Base-by-base conservation (phyloP, 805 yeast genomes). In the Babjeviella inositovora region DNA sequence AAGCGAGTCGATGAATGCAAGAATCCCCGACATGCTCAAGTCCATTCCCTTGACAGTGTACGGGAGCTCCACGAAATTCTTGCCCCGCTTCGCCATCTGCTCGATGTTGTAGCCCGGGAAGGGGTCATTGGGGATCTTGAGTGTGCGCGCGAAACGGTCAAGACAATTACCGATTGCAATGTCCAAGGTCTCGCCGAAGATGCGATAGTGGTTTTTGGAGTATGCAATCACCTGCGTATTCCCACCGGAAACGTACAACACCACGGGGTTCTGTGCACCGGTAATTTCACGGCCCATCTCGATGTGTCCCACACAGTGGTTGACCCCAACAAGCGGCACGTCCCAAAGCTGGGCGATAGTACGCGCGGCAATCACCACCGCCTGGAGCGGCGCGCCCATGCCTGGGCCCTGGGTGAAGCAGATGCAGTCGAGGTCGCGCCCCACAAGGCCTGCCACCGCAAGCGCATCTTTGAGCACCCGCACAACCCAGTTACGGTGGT, bases 21-120 rank as follows among this genome's bases (percentile, higher is more conserved):
- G 50, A 20, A 90, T 81, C 7, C 99, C 99, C 34, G 93, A 77
- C 94, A 90, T 81, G 23, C 93, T 79, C 27, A 90, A 41, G 46
- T 90, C 99, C 99, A 90, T 90, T 4, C 99, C 99, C 45, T 90
- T 90, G 9, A 90, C 98, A 0, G 98, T 87, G 42, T 90, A 90
- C 0, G 99, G 98, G 19, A 90, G 52, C 21, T 69, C 73, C 2
- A 87, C 79, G 20, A 74, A 50, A 31, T 59, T 59, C 30, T 45
- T 53, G 6, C 73, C 74, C 39, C 62, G 59, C 35, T 72, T 80
- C 10, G 98, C 97, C 52, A 90, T 42, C 41, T 81, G 94, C 49
- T 90, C 98, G 33, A 90, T 90, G 42, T 90, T 90, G 50, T 82
- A 90, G 2, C 99, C 99, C 0, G 99, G 99, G 8, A 90, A 80